Evolutionary conservation across 352 stramenopile species (phyloP), one percentile per base, ranked within the genome.

Genomic region (Globisporangium rhizosaccharum): DNA sequence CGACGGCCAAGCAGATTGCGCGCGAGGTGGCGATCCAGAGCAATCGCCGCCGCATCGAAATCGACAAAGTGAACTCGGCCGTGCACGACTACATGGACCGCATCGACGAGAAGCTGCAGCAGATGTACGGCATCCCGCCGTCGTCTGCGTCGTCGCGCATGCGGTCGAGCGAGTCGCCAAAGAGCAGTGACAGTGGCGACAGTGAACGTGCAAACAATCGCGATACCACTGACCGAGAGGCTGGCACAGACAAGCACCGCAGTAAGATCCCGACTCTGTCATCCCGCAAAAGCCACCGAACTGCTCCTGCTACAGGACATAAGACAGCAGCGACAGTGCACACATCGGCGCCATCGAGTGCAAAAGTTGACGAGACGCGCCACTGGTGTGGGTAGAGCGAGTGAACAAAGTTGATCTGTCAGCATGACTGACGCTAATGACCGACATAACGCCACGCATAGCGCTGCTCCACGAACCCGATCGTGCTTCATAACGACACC

Each of bases 81-180:
- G 79, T 91, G 25, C 77, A 88, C 54, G 77, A 87, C 53, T 91
- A 91, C 77, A 91, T 91, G 79, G 76, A 91, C 54, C 71, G 77
- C 20, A 91, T 91, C 44, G 79, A 91, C 66, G 75, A 89, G 44
- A 91, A 91, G 56, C 69, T 91, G 25, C 79, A 74, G 49, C 76
- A 85, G 54, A 86, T 91, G 79, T 91, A 91, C 55, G 81, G 81
- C 30, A 89, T 91, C 41, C 79, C 81, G 4, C 70, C 66, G 17
- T 88, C 77, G 4, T 70, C 68, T 25, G 63, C 56, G 5, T n/a
- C 50, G 3, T 57, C 57, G 5, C 57, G 57, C 1, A 23, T 48
- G 26, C 39, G 39, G 8, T 15, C 49, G 18, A 55, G 37, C 45
- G 55, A 45, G 23, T 37, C 26, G 37, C 23, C 20, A 15, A 26